Evolutionary conservation across 371 early-diverging fungal genomes (phyloP).

Genomic region (Rhizopus arrhizus): DNA sequence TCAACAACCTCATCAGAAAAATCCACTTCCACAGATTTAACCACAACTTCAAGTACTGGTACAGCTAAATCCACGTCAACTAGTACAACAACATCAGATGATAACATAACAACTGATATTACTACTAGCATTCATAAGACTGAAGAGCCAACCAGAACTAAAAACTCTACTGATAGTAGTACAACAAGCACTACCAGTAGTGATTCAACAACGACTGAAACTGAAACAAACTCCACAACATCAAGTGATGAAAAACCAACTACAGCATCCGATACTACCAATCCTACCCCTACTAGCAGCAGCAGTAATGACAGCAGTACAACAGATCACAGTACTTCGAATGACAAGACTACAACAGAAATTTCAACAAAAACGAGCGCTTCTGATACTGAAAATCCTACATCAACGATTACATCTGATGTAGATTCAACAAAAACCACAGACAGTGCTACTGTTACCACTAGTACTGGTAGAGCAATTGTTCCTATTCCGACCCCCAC

Average conservation of each 20-base stretch:
- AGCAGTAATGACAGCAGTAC: no score
- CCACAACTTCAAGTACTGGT: conserved; percentile 2
- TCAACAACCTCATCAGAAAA: conserved; percentile 21
- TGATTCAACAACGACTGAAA: background rate
- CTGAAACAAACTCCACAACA: no score
- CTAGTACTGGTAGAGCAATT: background rate
- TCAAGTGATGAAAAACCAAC: no score
- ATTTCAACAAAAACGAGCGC: no score
- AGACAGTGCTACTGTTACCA: background rate
- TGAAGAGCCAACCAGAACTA: background rate
- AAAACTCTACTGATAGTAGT: no score
- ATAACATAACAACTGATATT: background rate
- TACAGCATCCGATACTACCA: no score
- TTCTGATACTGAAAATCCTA: background rate
- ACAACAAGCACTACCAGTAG: background rate
- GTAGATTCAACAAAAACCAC: no score
- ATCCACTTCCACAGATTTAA: conserved; percentile 22
- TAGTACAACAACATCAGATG: background rate
- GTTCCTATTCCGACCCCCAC: background rate
- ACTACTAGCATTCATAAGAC: background rate
- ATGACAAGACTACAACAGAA: background rate
- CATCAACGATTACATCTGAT: background rate
- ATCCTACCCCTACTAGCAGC: no score
- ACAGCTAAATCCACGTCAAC: background rate
- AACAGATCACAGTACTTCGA: no score